A percentile compares a stretch with the other conserved stretches of the same genome.
phyloP scores from a whole-genome alignment of 768 basidiomycete genomes.

The Mycena chlorophos region DNA sequence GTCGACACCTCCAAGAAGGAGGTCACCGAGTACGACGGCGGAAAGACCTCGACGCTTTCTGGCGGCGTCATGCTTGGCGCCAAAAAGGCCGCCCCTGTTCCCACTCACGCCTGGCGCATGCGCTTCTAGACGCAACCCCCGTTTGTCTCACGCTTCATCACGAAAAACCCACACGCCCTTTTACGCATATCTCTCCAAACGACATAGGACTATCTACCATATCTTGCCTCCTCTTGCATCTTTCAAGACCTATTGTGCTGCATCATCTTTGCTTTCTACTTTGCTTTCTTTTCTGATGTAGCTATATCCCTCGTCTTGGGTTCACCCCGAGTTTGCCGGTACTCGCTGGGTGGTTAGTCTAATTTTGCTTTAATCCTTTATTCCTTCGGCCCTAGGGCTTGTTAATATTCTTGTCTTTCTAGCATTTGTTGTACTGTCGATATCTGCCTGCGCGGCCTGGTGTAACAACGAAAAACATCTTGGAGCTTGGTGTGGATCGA shows the following conservation, averaged over 20 bases:
- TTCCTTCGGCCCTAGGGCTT: background rate
- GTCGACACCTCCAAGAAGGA: slow-evolving; percentile 74
- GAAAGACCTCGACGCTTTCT: slow-evolving; percentile 85
- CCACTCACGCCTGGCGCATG: slow-evolving; percentile 52
- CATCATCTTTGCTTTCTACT: slow-evolving; percentile 1
- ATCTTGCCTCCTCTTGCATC: slow-evolving; percentile 15
- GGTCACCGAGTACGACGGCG: slow-evolving; percentile 84
- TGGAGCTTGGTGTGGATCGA: background rate
- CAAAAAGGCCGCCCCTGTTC: slow-evolving; percentile 27
- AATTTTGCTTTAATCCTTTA: slow-evolving; percentile 3
- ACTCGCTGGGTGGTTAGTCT: slow-evolving; percentile 2
- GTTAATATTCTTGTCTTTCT: slow-evolving; percentile 1
- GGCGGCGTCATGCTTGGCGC: slow-evolving; percentile 86
- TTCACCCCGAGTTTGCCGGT: slow-evolving; percentile 6
- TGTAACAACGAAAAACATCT: slow-evolving; percentile 3
- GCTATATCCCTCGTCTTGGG: background rate
- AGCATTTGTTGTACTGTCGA: slow-evolving; percentile 4
- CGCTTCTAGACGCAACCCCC: slow-evolving; percentile 42
- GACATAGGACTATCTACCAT: slow-evolving; percentile 5
- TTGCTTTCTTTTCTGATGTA: background rate
- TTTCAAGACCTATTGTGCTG: slow-evolving; percentile 6
- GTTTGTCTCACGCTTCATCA: slow-evolving; percentile 21
- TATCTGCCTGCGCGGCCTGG: slow-evolving; percentile 6
- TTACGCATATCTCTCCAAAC: background rate
- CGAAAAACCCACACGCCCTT: slow-evolving; percentile 9